These are phyloP conservation scores for Suhomyces kilbournensis DNA, from an alignment of 805 yeast species.

Conservation along the genomic window DNA sequence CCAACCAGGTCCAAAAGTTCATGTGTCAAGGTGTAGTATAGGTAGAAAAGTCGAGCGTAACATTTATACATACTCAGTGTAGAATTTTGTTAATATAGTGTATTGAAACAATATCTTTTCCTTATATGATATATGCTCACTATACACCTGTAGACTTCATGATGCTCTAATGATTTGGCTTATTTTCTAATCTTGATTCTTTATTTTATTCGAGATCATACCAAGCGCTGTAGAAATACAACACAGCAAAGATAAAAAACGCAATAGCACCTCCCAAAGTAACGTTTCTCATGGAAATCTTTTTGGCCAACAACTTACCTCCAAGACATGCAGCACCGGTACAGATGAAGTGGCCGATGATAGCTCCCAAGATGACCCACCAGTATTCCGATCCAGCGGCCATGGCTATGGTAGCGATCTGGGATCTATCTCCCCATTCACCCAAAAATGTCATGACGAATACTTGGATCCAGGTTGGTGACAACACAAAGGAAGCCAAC, in stretches of 20 bases:
- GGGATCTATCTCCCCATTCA: slow-evolving; percentile 99
- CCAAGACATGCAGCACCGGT: slow-evolving; percentile 90
- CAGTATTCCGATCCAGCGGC: slow-evolving; percentile 95
- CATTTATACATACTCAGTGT: too few relatives aligned
- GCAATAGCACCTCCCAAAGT: slow-evolving; percentile 89
- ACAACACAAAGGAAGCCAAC: slow-evolving; percentile 61
- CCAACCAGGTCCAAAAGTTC: slow-evolving; percentile 37
- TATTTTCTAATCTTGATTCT: not conserved
- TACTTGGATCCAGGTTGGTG: slow-evolving; percentile 92
- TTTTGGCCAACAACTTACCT: slow-evolving; percentile 85
- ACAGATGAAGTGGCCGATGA: slow-evolving; percentile 84
- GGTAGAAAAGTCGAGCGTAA: too few relatives aligned
- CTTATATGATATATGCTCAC: not conserved
- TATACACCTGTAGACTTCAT: not conserved
- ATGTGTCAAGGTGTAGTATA: slow-evolving; percentile 33
- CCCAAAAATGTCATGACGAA: slow-evolving; percentile 95
- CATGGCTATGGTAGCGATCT: slow-evolving; percentile 96
- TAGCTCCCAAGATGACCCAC: slow-evolving; percentile 85
- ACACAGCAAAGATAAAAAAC: slow-evolving; percentile 75
- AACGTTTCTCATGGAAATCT: slow-evolving; percentile 86
- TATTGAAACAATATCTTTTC: not conserved
- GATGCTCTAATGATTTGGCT: not conserved
- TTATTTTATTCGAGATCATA: slow-evolving; percentile 18
- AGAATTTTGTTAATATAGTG: not conserved
- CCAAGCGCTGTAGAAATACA: slow-evolving; percentile 73